Conservation (phyloP, 306 rosid species). For the Glycine latifolia region DNA sequence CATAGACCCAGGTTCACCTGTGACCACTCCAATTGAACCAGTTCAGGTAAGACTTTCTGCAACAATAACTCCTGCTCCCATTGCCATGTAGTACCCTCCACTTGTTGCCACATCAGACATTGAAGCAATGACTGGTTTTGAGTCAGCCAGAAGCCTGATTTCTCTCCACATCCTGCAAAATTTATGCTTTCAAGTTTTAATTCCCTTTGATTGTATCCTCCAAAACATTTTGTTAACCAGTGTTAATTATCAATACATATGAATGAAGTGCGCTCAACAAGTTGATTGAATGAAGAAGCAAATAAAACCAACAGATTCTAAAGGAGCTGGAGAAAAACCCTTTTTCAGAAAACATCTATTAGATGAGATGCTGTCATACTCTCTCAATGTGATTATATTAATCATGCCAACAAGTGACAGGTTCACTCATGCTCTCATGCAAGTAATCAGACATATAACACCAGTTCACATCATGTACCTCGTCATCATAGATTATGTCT, state of each 20-base stretch:
- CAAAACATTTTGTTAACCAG: constrained; percentile 23
- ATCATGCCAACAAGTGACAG: constrained; percentile 19
- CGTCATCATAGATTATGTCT: constrained; percentile 81
- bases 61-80: constrained; percentile 93
- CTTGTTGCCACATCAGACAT: constrained; percentile 99
- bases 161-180: constrained; percentile 97
- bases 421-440: constrained; percentile 19
- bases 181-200: constrained; percentile 33
- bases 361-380: constrained; percentile 28
- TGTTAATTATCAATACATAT: constrained; percentile 27
- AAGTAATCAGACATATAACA: constrained; percentile 30
- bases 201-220: constrained; percentile 22
- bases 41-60: constrained; percentile 93
- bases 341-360: constrained; percentile 21
- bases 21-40: constrained; percentile 96
- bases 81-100: constrained; percentile 98
- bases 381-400: constrained; percentile 7
- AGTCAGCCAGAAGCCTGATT: constrained; percentile 89
- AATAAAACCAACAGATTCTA: neutral
- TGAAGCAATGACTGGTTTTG: constrained; percentile 94
- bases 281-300: constrained; percentile 32
- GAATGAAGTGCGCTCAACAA: constrained; percentile 2
- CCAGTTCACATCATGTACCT: constrained; percentile 62
- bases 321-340: neutral
- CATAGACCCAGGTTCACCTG: constrained; percentile 62